Conservation (phyloP, 805 yeast genomes). For the Saccharomycopsis vini region DNA sequence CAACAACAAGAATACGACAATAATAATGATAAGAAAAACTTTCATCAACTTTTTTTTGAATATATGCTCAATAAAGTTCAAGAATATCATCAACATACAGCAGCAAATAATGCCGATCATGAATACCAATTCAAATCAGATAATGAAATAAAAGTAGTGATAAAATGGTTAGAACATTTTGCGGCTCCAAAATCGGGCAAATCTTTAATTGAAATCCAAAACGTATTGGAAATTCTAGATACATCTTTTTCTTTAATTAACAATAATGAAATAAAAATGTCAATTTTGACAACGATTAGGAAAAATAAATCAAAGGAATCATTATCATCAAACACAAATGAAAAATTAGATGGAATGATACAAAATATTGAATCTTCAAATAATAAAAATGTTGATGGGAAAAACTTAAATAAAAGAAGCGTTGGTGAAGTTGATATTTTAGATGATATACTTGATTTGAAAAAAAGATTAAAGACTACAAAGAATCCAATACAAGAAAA, state of each 20-base stretch:
- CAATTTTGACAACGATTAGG: too few relatives aligned
- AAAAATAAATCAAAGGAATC: neutral
- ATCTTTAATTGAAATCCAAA: neutral
- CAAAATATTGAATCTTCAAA: neutral
- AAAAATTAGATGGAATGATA: neutral
- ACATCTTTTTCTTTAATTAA: too few relatives aligned
- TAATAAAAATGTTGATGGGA: neutral
- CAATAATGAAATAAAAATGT: neutral
- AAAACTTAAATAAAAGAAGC: neutral
- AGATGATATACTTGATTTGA: constrained; percentile 2
- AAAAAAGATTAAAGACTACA: constrained; percentile 5
- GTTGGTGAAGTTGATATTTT: neutral
- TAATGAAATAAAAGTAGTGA: neutral
- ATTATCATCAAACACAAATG: neutral
- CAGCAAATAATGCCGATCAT: neutral
- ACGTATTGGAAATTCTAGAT: neutral
- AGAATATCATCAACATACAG: neutral
- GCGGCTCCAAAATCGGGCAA: neutral
- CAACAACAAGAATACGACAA: too few relatives aligned
- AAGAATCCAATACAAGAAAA: neutral
- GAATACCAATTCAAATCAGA: neutral
- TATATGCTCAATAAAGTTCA: constrained; percentile 2
- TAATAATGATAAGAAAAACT: too few relatives aligned
- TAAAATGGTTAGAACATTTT: constrained; percentile 1
- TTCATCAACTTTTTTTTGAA: constrained; percentile 1